Percentiles rank a stretch among this genome's conserved stretches.
Conservation (phyloP, 305 asterid species). For the Petunia hybrid region DNA sequence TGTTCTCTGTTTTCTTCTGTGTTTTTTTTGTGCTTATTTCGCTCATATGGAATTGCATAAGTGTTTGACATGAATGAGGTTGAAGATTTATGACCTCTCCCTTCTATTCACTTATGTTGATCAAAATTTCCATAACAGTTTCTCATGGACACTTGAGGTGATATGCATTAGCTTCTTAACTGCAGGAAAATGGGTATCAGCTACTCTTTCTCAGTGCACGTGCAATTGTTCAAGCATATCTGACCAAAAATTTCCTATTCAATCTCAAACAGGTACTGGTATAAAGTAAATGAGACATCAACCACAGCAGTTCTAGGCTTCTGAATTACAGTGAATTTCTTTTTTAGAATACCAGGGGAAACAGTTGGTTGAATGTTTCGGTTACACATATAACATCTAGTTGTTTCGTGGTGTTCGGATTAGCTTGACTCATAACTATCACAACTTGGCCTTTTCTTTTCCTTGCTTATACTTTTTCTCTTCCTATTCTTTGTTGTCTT, state of each 20-base stretch:
- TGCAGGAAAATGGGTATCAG: conserved; percentile 93
- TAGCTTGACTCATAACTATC: conserved; percentile 3
- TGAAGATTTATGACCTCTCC: not conserved
- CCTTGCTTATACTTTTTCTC: conserved; percentile 14
- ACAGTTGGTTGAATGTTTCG: not conserved
- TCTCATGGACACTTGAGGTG: not conserved
- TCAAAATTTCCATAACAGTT: not conserved
- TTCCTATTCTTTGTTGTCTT: conserved; percentile 8
- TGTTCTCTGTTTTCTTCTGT: not conserved
- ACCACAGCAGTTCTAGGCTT: not conserved
- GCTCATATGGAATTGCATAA: not conserved
- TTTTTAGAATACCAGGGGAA: not conserved
- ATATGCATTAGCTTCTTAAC: conserved; percentile 27
- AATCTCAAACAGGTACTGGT: conserved; percentile 79
- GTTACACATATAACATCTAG: conserved; percentile 10
- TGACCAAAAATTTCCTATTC: conserved; percentile 77
- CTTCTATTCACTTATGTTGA: conserved; percentile 15
- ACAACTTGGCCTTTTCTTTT: conserved; percentile 23
- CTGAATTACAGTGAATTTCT: conserved; percentile 18
- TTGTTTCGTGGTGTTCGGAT: not conserved
- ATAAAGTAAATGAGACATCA: conserved; percentile 11
- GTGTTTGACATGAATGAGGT: conserved; percentile 7
- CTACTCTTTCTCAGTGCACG: conserved; percentile 92
- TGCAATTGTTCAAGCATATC: conserved; percentile 92
- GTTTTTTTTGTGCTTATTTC: not conserved